Percentiles rank a stretch among this genome's conserved stretches.
phyloP scores from a whole-genome alignment of 163 green algal genomes.

The Chlorella variabilis region DNA sequence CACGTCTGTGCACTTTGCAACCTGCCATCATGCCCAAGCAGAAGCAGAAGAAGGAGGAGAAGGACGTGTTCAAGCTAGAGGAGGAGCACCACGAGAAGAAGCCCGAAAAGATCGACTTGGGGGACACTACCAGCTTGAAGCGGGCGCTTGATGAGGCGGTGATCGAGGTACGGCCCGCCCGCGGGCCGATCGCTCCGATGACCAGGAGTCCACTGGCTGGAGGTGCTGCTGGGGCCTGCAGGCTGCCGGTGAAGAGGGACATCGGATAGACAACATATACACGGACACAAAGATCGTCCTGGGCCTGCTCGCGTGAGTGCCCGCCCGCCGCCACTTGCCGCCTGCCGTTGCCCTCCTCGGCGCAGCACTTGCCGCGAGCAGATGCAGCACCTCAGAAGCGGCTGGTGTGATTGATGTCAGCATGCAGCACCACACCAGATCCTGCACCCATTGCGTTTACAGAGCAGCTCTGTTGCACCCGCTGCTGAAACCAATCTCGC shows the following conservation, averaged over 20 bases:
- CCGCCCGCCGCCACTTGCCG: neutral
- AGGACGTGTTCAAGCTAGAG: constrained; percentile 23
- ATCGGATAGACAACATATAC: constrained; percentile 57
- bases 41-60: constrained; percentile 4
- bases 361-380: too few relatives aligned
- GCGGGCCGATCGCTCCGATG: too few relatives aligned
- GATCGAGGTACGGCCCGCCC: constrained; percentile 39
- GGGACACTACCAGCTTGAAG: constrained; percentile 50
- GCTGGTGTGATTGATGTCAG: too few relatives aligned
- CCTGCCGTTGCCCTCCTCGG: neutral
- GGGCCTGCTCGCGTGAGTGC: constrained; percentile 53
- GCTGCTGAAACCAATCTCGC: neutral
- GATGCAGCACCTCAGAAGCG: too few relatives aligned
- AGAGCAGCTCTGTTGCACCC: too few relatives aligned
- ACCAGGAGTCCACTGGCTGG: too few relatives aligned
- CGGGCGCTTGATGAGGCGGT: constrained; percentile 52
- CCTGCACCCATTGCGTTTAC: too few relatives aligned
- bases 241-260: constrained; percentile 46
- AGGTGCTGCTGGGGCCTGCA: constrained; percentile 24
- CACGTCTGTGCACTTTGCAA: too few relatives aligned
- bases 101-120: constrained; percentile 47
- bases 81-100: constrained; percentile 26
- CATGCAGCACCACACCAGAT: too few relatives aligned
- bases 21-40: neutral
- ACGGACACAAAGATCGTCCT: constrained; percentile 68